These are phyloP conservation scores for Fusarium papillatum DNA, from an alignment of 2,329 filamentous ascomycete genomes.

Conservation along the genomic window DNA sequence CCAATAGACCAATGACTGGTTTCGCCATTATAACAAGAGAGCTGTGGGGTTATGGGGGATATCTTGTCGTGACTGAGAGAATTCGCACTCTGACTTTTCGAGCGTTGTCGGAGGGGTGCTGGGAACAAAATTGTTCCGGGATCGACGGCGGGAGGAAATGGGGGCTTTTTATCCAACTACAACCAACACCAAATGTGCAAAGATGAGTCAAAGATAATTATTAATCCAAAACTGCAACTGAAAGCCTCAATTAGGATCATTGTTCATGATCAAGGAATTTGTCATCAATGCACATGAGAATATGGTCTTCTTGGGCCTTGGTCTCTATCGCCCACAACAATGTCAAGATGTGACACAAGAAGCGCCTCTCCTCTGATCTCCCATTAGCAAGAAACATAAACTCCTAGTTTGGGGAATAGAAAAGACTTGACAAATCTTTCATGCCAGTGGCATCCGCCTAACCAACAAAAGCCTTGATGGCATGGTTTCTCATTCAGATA, in stretches of 20 bases:
- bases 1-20: conserved; percentile 61
- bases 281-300: not conserved
- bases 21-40: conserved; percentile 1
- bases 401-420: not conserved
- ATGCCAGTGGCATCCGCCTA: not conserved
- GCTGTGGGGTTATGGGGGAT: not conserved
- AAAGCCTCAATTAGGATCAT: not conserved
- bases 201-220: conserved; percentile 1
- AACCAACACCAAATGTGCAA: not conserved
- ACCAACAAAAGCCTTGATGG: not conserved
- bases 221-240: not conserved
- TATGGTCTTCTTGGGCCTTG: not conserved
- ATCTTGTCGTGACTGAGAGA: not conserved
- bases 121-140: conserved; percentile 4
- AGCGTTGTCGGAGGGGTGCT: not conserved
- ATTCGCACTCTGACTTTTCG: conserved; percentile 3
- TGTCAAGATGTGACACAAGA: not conserved
- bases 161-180: not conserved
- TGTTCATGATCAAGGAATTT: not conserved
- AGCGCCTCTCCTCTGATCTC: not conserved
- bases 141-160: not conserved
- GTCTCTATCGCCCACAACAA: not conserved
- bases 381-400: not conserved
- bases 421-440: not conserved
- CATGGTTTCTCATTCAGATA: conserved; percentile 8